These are phyloP conservation scores for Chaetoscypha palmicola DNA, from an alignment of 2,329 filamentous ascomycete genomes.

Conservation along the genomic window DNA sequence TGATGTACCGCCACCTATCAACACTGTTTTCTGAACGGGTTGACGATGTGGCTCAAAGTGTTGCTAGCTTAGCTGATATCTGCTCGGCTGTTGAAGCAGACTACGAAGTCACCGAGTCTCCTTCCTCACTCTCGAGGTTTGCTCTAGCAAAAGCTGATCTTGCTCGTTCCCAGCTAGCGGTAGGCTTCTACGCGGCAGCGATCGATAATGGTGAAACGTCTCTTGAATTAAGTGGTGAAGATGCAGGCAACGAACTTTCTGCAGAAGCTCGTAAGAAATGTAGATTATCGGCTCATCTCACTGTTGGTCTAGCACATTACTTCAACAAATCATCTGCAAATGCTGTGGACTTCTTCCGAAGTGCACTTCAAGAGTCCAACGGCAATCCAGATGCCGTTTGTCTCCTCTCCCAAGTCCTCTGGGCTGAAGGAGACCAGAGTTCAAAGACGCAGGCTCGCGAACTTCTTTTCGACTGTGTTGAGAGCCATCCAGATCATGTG, in stretches of 20 bases:
- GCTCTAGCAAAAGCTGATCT: constrained; percentile 81
- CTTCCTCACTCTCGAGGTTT: constrained; percentile 65
- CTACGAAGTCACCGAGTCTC: constrained; percentile 78
- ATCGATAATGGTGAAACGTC: constrained; percentile 75
- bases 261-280: constrained; percentile 60
- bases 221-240: constrained; percentile 69
- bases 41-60: constrained; percentile 58
- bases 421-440: constrained; percentile 74
- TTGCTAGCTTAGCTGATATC: constrained; percentile 56
- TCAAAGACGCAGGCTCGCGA: constrained; percentile 71
- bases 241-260: constrained; percentile 58
- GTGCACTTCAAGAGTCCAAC: constrained; percentile 69
- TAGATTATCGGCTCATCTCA: constrained; percentile 77
- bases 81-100: constrained; percentile 68
- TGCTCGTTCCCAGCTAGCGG: constrained; percentile 72
- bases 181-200: constrained; percentile 57
- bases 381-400: constrained; percentile 79
- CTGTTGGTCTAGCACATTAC: constrained; percentile 76
- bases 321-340: constrained; percentile 58
- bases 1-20: constrained; percentile 69
- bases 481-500: constrained; percentile 66
- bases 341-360: constrained; percentile 72
- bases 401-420: constrained; percentile 82
- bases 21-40: constrained; percentile 78
- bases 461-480: constrained; percentile 73